Evolutionary conservation across 116 monocot genomes (phyloP).

Genomic region (Iris pallida): DNA sequence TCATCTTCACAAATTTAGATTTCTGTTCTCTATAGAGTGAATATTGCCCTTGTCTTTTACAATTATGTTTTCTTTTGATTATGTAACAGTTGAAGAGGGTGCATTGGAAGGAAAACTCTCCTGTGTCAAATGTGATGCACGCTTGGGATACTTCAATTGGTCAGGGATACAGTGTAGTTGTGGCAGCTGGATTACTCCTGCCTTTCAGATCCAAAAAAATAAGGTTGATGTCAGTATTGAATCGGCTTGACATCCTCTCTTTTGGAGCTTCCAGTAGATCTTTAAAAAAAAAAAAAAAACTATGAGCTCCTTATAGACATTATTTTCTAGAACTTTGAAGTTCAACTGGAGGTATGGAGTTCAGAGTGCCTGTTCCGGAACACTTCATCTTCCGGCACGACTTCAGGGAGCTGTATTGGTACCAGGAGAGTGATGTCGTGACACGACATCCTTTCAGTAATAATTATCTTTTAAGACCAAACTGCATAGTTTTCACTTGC

Average conservation of each 20-base stretch:
- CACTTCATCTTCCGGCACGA: not conserved
- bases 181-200: slow-evolving; percentile 97
- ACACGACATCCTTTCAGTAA: not conserved
- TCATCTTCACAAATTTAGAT: too few species aligned
- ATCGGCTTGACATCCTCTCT: not conserved
- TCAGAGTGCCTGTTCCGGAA: not conserved
- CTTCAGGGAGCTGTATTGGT: not conserved
- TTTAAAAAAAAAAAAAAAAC: too few species aligned
- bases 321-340: too few species aligned
- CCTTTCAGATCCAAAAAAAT: slow-evolving; percentile 93
- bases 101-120: slow-evolving; percentile 89
- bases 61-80: not conserved
- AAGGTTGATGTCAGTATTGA: slow-evolving; percentile 44
- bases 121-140: slow-evolving; percentile 72
- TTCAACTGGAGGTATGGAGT: not conserved
- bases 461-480: not conserved
- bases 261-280: too few species aligned
- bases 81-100: slow-evolving; percentile 84
- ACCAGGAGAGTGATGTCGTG: not conserved
- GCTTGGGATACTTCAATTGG: slow-evolving; percentile 97
- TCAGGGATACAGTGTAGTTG: slow-evolving; percentile 97
- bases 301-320: too few species aligned
- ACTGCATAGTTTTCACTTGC: not conserved
- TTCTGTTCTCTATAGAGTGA: too few species aligned
- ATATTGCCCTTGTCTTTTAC: too few species aligned